A percentile compares a stretch with the other conserved stretches of the same genome.
Conservation (phyloP, 108 stramenopile species). For the Skeletonema grethae region DNA sequence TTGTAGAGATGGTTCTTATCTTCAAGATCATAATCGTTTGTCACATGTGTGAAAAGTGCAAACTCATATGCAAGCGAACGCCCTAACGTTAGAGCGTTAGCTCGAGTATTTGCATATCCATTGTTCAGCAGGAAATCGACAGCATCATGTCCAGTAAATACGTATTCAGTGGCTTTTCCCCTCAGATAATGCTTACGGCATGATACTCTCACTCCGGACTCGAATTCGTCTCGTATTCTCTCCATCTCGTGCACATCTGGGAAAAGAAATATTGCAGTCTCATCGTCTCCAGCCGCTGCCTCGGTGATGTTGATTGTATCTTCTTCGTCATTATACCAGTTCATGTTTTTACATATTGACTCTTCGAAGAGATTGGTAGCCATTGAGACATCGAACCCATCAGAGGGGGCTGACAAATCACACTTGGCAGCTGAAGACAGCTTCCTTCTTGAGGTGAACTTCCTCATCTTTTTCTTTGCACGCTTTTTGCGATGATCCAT, state of each 20-base stretch:
- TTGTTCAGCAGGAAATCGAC: constrained; percentile 50
- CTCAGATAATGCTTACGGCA: constrained; percentile 5
- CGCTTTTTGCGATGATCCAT: neutral
- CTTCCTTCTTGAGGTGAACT: constrained; percentile 1
- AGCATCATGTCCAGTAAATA: constrained; percentile 40
- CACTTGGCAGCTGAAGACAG: neutral
- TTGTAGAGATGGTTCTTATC: constrained; percentile 51
- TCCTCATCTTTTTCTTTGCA: neutral
- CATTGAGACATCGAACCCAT: neutral
- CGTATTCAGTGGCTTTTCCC: neutral
- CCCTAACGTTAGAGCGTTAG: constrained; percentile 57
- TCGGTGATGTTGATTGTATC: neutral
- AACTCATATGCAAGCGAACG: constrained; percentile 33
- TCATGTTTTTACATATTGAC: neutral
- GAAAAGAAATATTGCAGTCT: neutral
- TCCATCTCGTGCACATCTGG: neutral
- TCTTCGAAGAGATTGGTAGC: neutral
- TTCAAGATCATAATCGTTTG: constrained; percentile 48
- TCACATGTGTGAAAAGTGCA: constrained; percentile 52
- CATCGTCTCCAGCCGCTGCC: neutral
- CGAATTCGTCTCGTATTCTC: neutral
- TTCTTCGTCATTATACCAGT: neutral
- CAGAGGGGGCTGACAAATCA: neutral
- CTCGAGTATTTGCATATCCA: constrained; percentile 35
- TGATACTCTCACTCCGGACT: neutral